Base-by-base conservation (phyloP, 164 flowering plant genomes). In the Echeveria elegans region DNA sequence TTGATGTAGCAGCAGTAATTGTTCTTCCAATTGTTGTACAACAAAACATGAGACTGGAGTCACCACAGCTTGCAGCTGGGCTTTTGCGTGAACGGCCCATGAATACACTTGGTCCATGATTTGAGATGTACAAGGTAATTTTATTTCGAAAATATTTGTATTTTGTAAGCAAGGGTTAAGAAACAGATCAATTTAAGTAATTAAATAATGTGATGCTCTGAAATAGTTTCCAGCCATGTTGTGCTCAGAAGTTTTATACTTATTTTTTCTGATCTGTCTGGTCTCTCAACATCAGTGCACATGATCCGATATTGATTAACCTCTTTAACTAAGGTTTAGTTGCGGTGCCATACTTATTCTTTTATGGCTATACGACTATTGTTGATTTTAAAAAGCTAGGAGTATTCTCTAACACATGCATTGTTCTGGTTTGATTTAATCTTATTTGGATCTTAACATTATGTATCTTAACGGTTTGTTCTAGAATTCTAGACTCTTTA, bases 301-400 rank as follows among this genome's bases (percentile, higher is more conserved):
- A 56, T 56, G 61, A 56, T 56, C 61, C 61, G 9, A 56, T 29
- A 56, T 56, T 56, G 61, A 56, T 56, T 28, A 28, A 56, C 19
- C 61, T 26, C n/a, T 28, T 56, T 26, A 12, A 56, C 16, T 28
- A 28, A 56, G n/a, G 31, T 14, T 24, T 10, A 53, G 30, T 53
- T 53, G 30, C 26, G 29, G 24, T 48, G 23, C 4, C 56, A 48
- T n/a, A 14, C 56, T n/a, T 48, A 48, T 1, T 19, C 16, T n/a
- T 48, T 19, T n/a, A 21, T 5, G 24, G 24, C n/a, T 19, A 48
- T 2, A 19, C 24, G 7, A 11, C 21, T 1, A 48, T n/a, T 48
- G 24, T 48, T n/a, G 56, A 48, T 48, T 10, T 7, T 48, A 48
- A n/a, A 48, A 3, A 19, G 53, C n/a, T 5, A 12, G 4, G 48